Conservation (phyloP, 441 rosid genomes). For the Adansonia grandidieri region DNA sequence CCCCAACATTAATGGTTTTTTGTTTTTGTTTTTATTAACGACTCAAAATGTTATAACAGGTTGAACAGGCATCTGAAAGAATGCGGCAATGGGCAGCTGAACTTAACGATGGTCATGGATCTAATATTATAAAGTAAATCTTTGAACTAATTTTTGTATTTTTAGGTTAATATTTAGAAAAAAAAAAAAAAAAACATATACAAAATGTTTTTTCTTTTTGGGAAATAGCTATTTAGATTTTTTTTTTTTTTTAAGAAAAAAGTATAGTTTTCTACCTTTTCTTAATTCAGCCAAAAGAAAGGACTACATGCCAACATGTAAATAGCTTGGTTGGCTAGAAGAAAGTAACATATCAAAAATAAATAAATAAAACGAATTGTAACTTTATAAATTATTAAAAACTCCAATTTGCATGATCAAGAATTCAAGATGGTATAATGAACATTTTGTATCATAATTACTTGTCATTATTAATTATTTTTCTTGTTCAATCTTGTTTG, state of each 20-base stretch:
- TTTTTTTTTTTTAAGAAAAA: background rate
- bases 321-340: background rate
- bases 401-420: background rate
- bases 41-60: slow-evolving; percentile 40
- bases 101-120: background rate
- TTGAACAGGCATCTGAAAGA: slow-evolving; percentile 70
- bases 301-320: background rate
- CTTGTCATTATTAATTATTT: too few species aligned
- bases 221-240: too few species aligned
- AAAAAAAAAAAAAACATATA: too few species aligned
- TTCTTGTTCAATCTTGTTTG: too few species aligned
- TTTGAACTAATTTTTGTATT: background rate
- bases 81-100: slow-evolving; percentile 69
- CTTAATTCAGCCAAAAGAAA: background rate
- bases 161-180: too few species aligned
- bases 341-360: background rate
- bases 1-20: too few species aligned
- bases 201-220: background rate
- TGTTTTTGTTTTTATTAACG: too few species aligned
- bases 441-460: too few species aligned
- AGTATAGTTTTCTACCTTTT: background rate
- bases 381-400: background rate
- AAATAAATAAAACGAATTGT: background rate
- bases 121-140: background rate
- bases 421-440: background rate